Evolutionary conservation across 257 asterid species (phyloP).

Genomic region (Leonotis leonurus): DNA sequence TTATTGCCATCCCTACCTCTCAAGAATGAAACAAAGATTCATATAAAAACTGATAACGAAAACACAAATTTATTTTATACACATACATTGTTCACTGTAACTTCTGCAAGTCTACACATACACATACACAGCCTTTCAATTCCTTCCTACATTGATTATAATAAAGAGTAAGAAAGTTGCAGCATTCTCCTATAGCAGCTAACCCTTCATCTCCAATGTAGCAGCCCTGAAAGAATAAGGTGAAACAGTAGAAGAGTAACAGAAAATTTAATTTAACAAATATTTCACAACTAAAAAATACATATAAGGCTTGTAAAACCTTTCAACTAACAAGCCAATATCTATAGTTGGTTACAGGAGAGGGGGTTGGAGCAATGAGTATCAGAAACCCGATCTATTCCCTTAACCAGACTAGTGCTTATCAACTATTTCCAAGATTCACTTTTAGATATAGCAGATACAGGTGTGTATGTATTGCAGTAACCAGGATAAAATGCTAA

Average conservation of each 20-base stretch:
- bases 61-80: too few relatives aligned
- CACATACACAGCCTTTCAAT: too few relatives aligned
- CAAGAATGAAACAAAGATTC: too few relatives aligned
- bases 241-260: not conserved
- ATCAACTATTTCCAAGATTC: not conserved
- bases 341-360: not conserved
- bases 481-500: conserved; percentile 1
- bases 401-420: conserved; percentile 5
- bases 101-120: too few relatives aligned
- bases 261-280: not conserved
- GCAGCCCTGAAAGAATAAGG: conserved; percentile 58
- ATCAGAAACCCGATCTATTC: not conserved
- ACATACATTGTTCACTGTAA: too few relatives aligned
- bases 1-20: too few relatives aligned
- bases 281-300: not conserved
- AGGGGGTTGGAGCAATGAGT: not conserved
- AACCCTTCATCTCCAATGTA: conserved; percentile 81
- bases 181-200: conserved; percentile 69
- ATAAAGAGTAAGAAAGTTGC: conserved; percentile 56
- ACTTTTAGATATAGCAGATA: not conserved
- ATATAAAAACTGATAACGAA: too few relatives aligned
- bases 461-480: not conserved
- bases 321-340: not conserved
- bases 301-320: not conserved
- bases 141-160: too few relatives aligned